Percentiles rank a stretch among this genome's conserved stretches.
phyloP scores from a whole-genome alignment of 1,139 yeast species.

The Barnettozyma hawaiiensis region DNA sequence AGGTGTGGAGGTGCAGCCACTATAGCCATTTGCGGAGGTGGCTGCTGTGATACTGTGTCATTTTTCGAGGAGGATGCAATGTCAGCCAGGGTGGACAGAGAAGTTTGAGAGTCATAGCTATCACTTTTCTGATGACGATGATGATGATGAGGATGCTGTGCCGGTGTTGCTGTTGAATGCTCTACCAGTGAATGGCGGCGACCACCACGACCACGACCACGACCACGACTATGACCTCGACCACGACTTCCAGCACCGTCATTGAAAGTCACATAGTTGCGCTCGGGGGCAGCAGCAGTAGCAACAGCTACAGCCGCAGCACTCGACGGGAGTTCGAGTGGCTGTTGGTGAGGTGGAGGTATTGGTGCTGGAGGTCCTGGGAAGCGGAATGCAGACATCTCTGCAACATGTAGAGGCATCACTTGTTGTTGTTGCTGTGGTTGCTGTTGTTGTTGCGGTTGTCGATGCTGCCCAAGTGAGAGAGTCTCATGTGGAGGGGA shows the following conservation, averaged over 20 bases:
- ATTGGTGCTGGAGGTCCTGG: background rate
- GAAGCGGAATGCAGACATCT: background rate
- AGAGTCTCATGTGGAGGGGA: background rate
- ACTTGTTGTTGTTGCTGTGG: background rate
- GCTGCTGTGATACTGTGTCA: background rate
- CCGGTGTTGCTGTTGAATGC: background rate
- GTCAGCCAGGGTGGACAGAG: slow-evolving; percentile 23
- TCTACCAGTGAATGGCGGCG: background rate
- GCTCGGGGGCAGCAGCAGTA: background rate
- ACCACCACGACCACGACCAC: no score
- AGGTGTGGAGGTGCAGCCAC: background rate
- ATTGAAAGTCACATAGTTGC: slow-evolving; percentile 4
- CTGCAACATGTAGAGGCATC: background rate
- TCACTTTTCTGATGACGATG: slow-evolving; percentile 13
- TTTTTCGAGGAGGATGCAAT: slow-evolving; percentile 16
- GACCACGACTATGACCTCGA: no score
- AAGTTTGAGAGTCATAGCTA: slow-evolving; percentile 22
- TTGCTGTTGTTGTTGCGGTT: background rate
- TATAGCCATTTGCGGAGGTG: no score
- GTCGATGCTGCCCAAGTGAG: background rate
- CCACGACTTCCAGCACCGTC: no score
- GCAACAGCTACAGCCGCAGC: no score
- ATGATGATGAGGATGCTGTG: slow-evolving; percentile 9
- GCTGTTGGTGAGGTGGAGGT: background rate
- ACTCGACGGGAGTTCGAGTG: background rate